Base-by-base conservation (phyloP, 805 yeast genomes). In the Hanseniaspora mollemarum region DNA sequence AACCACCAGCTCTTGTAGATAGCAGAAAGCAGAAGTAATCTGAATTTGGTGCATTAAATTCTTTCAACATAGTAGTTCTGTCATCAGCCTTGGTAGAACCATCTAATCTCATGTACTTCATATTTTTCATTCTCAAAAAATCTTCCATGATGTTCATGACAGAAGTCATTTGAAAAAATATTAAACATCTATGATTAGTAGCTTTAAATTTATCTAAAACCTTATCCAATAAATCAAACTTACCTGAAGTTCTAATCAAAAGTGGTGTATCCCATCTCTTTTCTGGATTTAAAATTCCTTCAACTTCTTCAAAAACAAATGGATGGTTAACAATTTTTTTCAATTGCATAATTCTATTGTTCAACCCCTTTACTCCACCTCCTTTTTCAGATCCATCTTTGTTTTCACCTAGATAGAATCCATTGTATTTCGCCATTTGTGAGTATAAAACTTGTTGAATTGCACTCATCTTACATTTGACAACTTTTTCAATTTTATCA, bases 91-190 rank as follows among this genome's bases (percentile, higher is more conserved):
- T 83, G 0, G 94, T 84, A 19, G 78, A 71, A 70, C 94, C 94
- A 69, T 84, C 94, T 54, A 84, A 71, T 67, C 92, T 73, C 71
- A 83, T 68, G 61, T 83, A 84, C 58, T 81, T 77, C 74, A 83
- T 67, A 40, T 73, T 78, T 56, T 75, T 72, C 66, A 75, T 73
- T 58, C 88, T 71, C 59, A 84, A 69, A 63, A 76, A 84, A 64
- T 84, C 94, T 64, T 84, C 94, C 87, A 84, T 83, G 38, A 84
- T 84, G 62, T 83, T 87, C 94, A 84, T 84, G 50, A 84, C 85
- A 61, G 82, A 87, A 0, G 94, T 84, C 94, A 84, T 84, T 67
- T 84, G 94, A 70, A 84, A 84, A 60, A 84, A 84, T 65, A 84
- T 80, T 64, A 84, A 72, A 3, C 83, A 87, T 62, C 88, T 72